phyloP scores from a whole-genome alignment of 2,329 filamentous ascomycete genomes.

The Cladosporium oxysporum region DNA sequence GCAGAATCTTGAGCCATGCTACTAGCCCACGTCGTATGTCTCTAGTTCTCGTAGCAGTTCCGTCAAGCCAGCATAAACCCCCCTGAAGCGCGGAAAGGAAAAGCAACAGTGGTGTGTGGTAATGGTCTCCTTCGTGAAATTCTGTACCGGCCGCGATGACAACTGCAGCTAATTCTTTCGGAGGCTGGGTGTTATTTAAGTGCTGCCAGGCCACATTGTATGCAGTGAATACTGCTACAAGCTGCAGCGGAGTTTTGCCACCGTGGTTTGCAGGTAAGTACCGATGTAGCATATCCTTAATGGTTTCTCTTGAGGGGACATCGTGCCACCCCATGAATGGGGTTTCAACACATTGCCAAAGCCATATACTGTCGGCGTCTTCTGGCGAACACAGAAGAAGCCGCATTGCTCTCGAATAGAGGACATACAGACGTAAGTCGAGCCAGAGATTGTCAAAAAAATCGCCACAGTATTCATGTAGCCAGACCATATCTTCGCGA shows the following conservation, averaged over 20 bases:
- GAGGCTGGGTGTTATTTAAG: fast-evolving
- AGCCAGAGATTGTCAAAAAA: no score
- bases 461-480: background rate
- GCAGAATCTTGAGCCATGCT: background rate
- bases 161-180: no score
- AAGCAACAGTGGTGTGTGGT: background rate
- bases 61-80: fast-evolving
- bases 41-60: no score
- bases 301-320: background rate
- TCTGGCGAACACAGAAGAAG: background rate
- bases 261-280: background rate
- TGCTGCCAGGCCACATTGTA: fast-evolving
- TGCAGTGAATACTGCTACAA: background rate
- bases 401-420: background rate
- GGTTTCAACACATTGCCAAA: background rate
- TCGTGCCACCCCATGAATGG: fast-evolving
- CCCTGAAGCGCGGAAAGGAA: background rate
- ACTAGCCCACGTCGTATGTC: background rate
- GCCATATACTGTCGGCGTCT: background rate
- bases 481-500: background rate
- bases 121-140: background rate
- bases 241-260: background rate
- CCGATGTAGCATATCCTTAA: background rate
- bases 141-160: background rate
- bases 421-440: fast-evolving